Evolutionary conservation across 495 filamentous ascomycete species (phyloP), one percentile per base, ranked within the genome.

Genomic region (Cercophora newfieldiana): DNA sequence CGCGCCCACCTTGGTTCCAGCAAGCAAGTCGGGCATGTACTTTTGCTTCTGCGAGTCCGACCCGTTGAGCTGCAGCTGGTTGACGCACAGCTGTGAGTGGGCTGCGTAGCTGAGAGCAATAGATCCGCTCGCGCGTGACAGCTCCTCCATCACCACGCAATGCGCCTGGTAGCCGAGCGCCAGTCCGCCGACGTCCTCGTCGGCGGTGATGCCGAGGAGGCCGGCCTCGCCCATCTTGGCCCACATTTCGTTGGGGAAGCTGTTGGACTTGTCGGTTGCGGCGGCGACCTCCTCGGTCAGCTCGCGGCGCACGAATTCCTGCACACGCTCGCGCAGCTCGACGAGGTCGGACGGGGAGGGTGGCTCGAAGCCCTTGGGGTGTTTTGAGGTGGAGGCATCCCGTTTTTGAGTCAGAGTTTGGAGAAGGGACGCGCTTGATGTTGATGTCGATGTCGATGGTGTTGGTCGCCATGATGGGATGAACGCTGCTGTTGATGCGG

Each of bases 111-210:
- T 82, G 7, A 99, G 86, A 7, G 88, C 95, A 67, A 99, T 94
- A 69, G 91, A 95, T 48, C 94, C 93, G 82, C 78, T 81, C 56
- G 80, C 81, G 18, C 83, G 78, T 8, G 83, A 85, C 57, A 88
- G 71, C 80, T 98, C 95, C 75, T 99, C 95, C 90, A 99, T 94
- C 10, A 97, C 92, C 4, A 96, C 81, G 75, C 94, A 97, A 73
- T 99, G 95, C 29, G 96, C 96, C 77, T 99, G 96, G 78, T 99
- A 99, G 44, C 95, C 95, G 86, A 98, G 88, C 3, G 85, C 91
- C 59, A 98, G 76, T 3, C 95, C 95, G 48, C 95, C 96, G 59
- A 94, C 94, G 49, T 93, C 90, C 76, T 97, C 94, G 76, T 97
- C 92, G 16, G 92, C 96, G 0, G 95, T 99, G 68, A 97, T 90